Evolutionary conservation across 345 rosid species (phyloP).

Genomic region (Noccaea bulbosa): DNA sequence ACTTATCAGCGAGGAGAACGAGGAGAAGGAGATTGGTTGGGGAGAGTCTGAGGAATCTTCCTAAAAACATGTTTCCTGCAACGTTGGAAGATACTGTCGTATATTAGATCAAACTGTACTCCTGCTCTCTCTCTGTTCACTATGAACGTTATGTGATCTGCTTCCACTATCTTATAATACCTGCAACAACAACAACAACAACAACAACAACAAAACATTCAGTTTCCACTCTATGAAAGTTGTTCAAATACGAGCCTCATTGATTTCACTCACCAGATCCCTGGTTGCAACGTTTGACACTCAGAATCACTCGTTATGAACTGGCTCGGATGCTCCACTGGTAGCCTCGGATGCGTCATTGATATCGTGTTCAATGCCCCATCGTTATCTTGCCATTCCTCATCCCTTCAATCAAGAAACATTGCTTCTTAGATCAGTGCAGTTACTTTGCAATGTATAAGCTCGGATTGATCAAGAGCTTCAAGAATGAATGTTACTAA

Average conservation of each 20-base stretch:
- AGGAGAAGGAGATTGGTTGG: constrained; percentile 43
- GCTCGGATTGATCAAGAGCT: too few relatives aligned
- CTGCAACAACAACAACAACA: constrained; percentile 46
- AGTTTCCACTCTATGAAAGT: not conserved
- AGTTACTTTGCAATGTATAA: too few relatives aligned
- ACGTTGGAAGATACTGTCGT: constrained; percentile 91
- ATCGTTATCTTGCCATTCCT: constrained; percentile 96
- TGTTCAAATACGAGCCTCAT: not conserved
- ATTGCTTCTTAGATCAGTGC: too few relatives aligned
- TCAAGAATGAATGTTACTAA: not conserved
- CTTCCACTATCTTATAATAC: constrained; percentile 96
- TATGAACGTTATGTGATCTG: constrained; percentile 88
- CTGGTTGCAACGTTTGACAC: constrained; percentile 72
- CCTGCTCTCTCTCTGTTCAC: constrained; percentile 95
- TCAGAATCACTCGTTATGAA: constrained; percentile 63
- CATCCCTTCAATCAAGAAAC: constrained; percentile 94
- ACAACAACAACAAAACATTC: not conserved
- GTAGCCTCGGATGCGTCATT: constrained; percentile 91
- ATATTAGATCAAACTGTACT: constrained; percentile 83
- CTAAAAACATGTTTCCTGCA: constrained; percentile 90
- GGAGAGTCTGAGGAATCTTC: constrained; percentile 64
- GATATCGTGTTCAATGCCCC: constrained; percentile 96
- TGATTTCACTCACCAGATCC: constrained; percentile 75
- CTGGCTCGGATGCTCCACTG: constrained; percentile 71
- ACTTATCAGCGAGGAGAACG: constrained; percentile 21